Evolutionary conservation across 139 green algal species (phyloP).

Genomic region (Zygnema circumcarinatum): DNA sequence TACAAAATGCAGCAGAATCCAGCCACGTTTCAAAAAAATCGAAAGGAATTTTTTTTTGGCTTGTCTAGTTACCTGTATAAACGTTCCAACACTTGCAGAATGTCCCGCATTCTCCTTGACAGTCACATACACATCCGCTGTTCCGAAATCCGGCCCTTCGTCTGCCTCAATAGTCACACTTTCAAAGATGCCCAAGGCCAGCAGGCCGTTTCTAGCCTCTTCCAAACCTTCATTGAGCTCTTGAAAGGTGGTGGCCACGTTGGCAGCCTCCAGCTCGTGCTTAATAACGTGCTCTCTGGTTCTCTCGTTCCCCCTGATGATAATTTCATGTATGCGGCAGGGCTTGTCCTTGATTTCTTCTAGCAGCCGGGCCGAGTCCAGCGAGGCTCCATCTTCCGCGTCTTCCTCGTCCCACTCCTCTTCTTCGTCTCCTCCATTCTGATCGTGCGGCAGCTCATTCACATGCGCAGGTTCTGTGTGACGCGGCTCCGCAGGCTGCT

Average conservation of each 20-base stretch:
- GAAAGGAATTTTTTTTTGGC: not conserved
- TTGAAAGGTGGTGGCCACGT: conserved; percentile 23
- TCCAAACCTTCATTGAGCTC: conserved; percentile 30
- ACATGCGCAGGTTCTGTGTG: not conserved
- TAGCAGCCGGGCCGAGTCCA: not conserved
- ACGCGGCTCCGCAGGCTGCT: not conserved
- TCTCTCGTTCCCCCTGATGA: conserved; percentile 37
- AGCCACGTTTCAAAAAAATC: not conserved
- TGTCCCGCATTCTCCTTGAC: conserved; percentile 39
- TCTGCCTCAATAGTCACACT: conserved; percentile 30
- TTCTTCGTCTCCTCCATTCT: conserved; percentile 22
- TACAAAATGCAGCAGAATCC: not conserved
- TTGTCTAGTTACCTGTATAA: conserved; percentile 30
- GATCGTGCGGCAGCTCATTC: not conserved
- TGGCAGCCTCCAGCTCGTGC: conserved; percentile 15
- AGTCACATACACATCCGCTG: conserved; percentile 24
- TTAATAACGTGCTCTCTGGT: conserved; percentile 35
- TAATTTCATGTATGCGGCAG: conserved; percentile 46
- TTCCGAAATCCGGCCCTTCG: conserved; percentile 28
- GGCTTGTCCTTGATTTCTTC: conserved; percentile 8
- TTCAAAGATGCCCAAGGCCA: conserved; percentile 43
- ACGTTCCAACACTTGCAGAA: conserved; percentile 23
- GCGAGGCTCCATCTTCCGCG: not conserved
- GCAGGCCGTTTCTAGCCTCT: not conserved
- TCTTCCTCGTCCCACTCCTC: conserved; percentile 7